A percentile compares a stretch with the other conserved stretches of the same genome.
Conservation (phyloP, 495 filamentous ascomycete species). For the Talaromyces wortmannii region DNA sequence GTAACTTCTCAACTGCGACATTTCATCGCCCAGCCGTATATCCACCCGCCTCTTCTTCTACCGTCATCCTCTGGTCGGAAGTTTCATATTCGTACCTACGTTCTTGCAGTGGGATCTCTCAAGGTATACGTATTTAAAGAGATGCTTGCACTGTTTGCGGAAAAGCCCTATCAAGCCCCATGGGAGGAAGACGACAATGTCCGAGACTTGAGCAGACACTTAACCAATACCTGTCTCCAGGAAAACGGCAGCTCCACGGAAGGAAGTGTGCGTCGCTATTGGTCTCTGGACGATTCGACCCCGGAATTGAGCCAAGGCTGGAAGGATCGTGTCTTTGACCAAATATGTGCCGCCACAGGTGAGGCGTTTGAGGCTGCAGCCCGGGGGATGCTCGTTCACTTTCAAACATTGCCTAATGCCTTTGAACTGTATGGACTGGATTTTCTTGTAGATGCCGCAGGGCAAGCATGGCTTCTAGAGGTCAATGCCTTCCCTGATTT, state of each 20-base stretch:
- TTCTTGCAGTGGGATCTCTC: constrained; percentile 69
- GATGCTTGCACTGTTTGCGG: constrained; percentile 91
- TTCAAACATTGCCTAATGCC: constrained; percentile 78
- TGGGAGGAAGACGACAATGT: constrained; percentile 38
- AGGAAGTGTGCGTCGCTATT: constrained; percentile 63
- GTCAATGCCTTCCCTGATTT: constrained; percentile 98
- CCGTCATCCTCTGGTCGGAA: constrained; percentile 60
- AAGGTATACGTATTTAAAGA: constrained; percentile 79
- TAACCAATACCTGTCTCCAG: constrained; percentile 96
- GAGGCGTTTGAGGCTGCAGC: constrained; percentile 83
- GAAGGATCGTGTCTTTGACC: constrained; percentile 58
- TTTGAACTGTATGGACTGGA: constrained; percentile 93
- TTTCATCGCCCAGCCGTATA: constrained; percentile 94
- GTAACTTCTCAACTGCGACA: constrained; percentile 89
- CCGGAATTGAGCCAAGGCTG: constrained; percentile 28
- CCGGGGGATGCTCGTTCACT: constrained; percentile 75
- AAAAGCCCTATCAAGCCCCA: constrained; percentile 51
- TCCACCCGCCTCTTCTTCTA: constrained; percentile 79
- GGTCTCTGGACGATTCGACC: constrained; percentile 44
- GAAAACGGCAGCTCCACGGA: constrained; percentile 42
- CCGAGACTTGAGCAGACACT: constrained; percentile 58
- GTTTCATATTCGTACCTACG: constrained; percentile 93
- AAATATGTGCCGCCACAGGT: constrained; percentile 64
- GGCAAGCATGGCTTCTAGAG: constrained; percentile 70
- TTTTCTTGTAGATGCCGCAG: constrained; percentile 68